These are phyloP conservation scores for Blumeria hordei DNA, from an alignment of 2,329 filamentous ascomycete species.

Conservation along the genomic window DNA sequence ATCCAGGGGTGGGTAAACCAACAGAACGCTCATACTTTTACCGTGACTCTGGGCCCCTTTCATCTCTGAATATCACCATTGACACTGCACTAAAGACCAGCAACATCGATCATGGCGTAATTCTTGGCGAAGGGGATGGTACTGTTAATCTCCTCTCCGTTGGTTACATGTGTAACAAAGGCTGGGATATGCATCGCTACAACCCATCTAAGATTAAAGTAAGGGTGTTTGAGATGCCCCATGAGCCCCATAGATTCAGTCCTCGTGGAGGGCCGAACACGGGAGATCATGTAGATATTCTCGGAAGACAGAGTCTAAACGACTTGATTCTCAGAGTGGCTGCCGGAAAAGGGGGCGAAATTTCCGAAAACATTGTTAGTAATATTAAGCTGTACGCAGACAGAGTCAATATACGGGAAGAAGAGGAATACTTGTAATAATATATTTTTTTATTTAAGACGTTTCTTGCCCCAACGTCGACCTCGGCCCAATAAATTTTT, in stretches of 20 bases:
- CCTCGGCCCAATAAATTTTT: too few relatives aligned
- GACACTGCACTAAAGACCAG: slow-evolving; percentile 37
- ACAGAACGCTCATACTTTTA: slow-evolving; percentile 91
- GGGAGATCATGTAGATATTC: slow-evolving; percentile 89
- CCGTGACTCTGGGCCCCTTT: slow-evolving; percentile 37
- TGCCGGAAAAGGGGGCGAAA: slow-evolving; percentile 58
- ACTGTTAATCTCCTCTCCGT: slow-evolving; percentile 81
- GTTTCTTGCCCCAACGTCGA: too few relatives aligned
- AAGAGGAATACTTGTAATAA: slow-evolving; percentile 9
- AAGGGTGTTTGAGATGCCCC: slow-evolving; percentile 83
- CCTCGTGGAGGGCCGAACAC: slow-evolving; percentile 47
- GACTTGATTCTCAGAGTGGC: slow-evolving; percentile 74
- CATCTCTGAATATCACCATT: slow-evolving; percentile 51
- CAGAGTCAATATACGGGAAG: slow-evolving; percentile 43
- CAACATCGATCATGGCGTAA: slow-evolving; percentile 62
- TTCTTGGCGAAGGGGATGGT: slow-evolving; percentile 87
- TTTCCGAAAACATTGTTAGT: slow-evolving; percentile 55
- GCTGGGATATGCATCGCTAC: slow-evolving; percentile 82
- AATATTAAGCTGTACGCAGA: slow-evolving; percentile 64
- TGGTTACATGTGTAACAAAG: slow-evolving; percentile 92
- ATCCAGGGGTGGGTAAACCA: slow-evolving; percentile 51
- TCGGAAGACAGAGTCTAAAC: slow-evolving; percentile 71
- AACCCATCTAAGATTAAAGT: slow-evolving; percentile 68
- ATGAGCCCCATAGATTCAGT: slow-evolving; percentile 81
- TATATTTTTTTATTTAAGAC: not conserved